Percentiles rank a stretch among this genome's conserved stretches.
Evolutionary conservation across 1,139 yeast species (phyloP).

Genomic region (Taphrina deformans): DNA sequence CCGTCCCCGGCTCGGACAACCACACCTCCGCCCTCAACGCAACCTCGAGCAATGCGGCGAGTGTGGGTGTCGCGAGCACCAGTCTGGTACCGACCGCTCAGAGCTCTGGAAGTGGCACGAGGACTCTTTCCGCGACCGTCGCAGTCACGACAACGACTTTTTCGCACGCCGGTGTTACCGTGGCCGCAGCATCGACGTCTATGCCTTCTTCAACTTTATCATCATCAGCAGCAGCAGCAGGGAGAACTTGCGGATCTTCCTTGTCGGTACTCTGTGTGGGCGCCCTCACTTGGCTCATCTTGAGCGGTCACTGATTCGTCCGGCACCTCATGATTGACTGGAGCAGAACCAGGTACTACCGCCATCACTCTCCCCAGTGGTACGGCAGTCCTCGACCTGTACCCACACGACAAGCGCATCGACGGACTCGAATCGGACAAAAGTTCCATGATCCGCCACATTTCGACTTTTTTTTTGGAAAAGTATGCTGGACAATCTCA

Average conservation of each 20-base stretch:
- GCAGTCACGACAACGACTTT: neutral
- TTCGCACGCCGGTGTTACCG: neutral
- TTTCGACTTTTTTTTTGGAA: no score
- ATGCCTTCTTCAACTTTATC: neutral
- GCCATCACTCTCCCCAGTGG: no score
- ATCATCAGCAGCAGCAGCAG: neutral
- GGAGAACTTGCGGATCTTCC: no score
- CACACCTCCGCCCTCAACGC: neutral
- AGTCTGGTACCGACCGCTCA: neutral
- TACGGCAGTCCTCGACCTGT: no score
- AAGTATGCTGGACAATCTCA: no score
- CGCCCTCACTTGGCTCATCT: neutral
- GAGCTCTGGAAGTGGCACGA: neutral
- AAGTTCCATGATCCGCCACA: no score
- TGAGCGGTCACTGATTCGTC: neutral
- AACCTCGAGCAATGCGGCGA: neutral
- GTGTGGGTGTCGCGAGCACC: neutral
- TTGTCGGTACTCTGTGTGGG: neutral
- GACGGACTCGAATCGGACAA: no score
- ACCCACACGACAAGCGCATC: no score
- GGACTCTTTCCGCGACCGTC: constrained; percentile 1
- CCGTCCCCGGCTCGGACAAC: constrained; percentile 11
- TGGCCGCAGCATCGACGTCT: neutral
- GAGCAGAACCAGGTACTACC: no score
- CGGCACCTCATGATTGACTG: no score